phyloP scores from a whole-genome alignment of 805 yeast genomes.

The Yamadazyma laniorum region DNA sequence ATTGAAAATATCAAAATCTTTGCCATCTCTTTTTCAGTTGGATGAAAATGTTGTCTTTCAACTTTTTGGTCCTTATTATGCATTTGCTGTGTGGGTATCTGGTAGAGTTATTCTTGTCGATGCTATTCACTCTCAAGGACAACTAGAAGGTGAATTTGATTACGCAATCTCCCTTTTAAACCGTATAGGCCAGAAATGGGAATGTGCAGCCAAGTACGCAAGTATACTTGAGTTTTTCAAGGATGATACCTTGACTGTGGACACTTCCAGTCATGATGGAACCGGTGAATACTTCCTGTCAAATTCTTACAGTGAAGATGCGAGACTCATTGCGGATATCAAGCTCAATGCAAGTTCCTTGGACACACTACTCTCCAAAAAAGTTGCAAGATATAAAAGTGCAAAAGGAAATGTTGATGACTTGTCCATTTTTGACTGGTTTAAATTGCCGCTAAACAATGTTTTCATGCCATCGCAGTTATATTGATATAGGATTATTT shows the following conservation, averaged over 20 bases:
- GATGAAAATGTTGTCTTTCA: slow-evolving; percentile 11
- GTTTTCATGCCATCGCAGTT: slow-evolving; percentile 6
- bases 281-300: slow-evolving; percentile 8
- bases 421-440: slow-evolving; percentile 18
- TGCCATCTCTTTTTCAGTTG: slow-evolving; percentile 7
- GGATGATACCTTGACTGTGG: slow-evolving; percentile 13
- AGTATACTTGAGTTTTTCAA: slow-evolving; percentile 18
- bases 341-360: slow-evolving; percentile 18
- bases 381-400: slow-evolving; percentile 14
- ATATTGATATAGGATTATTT: not conserved
- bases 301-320: slow-evolving; percentile 11
- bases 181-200: slow-evolving; percentile 16
- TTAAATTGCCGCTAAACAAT: slow-evolving; percentile 15
- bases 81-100: slow-evolving; percentile 19
- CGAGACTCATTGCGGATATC: slow-evolving; percentile 16
- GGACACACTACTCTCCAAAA: slow-evolving; percentile 16
- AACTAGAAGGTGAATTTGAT: slow-evolving; percentile 14
- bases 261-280: slow-evolving; percentile 10
- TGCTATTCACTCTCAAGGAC: slow-evolving; percentile 10
- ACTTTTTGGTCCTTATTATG: slow-evolving; percentile 18
- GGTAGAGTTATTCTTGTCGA: slow-evolving; percentile 17
- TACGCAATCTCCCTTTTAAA: slow-evolving; percentile 9
- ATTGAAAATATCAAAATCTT: slow-evolving; percentile 9
- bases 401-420: slow-evolving; percentile 12
- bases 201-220: slow-evolving; percentile 17